Conservation (phyloP, 2,329 filamentous ascomycete species). For the Lachnellula subtilissima region DNA sequence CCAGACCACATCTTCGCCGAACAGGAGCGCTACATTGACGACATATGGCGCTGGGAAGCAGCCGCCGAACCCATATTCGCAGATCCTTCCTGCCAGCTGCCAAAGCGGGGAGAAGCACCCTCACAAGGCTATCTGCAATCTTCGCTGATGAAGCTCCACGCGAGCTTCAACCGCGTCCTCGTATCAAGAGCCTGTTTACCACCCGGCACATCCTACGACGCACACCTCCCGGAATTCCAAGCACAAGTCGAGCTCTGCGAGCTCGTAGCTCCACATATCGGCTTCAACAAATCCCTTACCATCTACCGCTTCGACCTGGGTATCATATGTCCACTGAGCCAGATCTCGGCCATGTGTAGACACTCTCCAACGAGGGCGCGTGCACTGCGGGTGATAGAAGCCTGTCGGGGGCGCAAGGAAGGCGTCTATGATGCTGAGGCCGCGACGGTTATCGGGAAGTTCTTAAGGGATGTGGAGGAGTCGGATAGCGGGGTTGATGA, state of each 20-base stretch:
- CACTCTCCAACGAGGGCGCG: not conserved
- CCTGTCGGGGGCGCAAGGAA: not conserved
- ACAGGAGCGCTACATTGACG: constrained; percentile 2
- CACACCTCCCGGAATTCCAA: constrained; percentile 4
- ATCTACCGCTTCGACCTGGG: not conserved
- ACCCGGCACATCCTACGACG: constrained; percentile 10
- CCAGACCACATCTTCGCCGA: constrained; percentile 1
- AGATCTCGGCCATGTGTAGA: not conserved
- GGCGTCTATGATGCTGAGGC: not conserved
- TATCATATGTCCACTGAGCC: not conserved
- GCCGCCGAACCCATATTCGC: constrained; percentile 1
- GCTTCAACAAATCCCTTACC: too few relatives aligned
- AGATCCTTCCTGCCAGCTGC: not conserved
- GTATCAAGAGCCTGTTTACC: constrained; percentile 2
- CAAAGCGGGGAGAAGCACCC: not conserved
- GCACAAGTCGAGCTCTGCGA: constrained; percentile 2
- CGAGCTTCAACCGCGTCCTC: constrained; percentile 1
- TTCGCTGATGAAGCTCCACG: constrained; percentile 6
- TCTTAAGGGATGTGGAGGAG: not conserved
- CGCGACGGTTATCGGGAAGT: not conserved
- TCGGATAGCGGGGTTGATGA: not conserved
- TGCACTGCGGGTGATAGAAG: not conserved
- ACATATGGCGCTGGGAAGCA: constrained; percentile 3
- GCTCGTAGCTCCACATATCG: constrained; percentile 1
- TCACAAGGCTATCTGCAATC: constrained; percentile 5